Conservation (phyloP, 2,329 filamentous ascomycete species). For the Pseudogymnoascus sp. region DNA sequence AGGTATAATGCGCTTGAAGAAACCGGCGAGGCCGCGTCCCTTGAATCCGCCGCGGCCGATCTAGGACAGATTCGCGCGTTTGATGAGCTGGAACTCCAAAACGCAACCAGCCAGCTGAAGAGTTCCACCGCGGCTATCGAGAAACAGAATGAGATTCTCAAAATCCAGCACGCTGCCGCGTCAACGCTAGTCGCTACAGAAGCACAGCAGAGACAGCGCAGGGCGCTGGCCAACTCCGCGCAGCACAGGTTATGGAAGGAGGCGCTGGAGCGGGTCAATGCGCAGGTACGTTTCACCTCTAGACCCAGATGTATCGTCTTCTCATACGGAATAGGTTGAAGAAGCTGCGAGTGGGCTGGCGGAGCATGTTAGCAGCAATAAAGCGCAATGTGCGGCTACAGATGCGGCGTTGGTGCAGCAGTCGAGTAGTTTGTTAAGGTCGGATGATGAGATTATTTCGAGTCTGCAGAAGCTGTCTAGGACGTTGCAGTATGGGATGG, state of each 20-base stretch:
- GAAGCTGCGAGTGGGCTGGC: conserved; percentile 41
- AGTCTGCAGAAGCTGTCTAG: conserved; percentile 60
- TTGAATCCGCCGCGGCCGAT: conserved; percentile 39
- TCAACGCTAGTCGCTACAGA: conserved; percentile 43
- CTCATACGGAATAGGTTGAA: conserved; percentile 35
- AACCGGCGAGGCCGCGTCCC: conserved; percentile 40
- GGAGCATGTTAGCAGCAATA: conserved; percentile 41
- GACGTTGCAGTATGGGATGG: conserved; percentile 48
- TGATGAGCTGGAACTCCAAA: conserved; percentile 51
- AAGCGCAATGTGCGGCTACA: conserved; percentile 43
- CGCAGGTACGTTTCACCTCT: conserved; percentile 31
- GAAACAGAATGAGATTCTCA: conserved; percentile 55
- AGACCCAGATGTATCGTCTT: not conserved
- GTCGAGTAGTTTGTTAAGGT: conserved; percentile 44
- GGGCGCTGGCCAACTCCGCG: conserved; percentile 31
- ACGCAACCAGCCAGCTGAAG: conserved; percentile 57
- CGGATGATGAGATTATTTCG: conserved; percentile 58
- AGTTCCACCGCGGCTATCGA: conserved; percentile 57
- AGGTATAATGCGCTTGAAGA: conserved; percentile 46
- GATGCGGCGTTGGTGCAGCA: conserved; percentile 41
- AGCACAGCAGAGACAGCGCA: conserved; percentile 29
- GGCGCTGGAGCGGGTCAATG: conserved; percentile 36
- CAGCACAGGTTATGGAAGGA: conserved; percentile 34
- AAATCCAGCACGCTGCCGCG: conserved; percentile 55
- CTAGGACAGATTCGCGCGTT: conserved; percentile 44